A percentile compares a stretch with the other conserved stretches of the same genome.
phyloP scores from a whole-genome alignment of 1,139 yeast species.

The Yamadazyma sp. region DNA sequence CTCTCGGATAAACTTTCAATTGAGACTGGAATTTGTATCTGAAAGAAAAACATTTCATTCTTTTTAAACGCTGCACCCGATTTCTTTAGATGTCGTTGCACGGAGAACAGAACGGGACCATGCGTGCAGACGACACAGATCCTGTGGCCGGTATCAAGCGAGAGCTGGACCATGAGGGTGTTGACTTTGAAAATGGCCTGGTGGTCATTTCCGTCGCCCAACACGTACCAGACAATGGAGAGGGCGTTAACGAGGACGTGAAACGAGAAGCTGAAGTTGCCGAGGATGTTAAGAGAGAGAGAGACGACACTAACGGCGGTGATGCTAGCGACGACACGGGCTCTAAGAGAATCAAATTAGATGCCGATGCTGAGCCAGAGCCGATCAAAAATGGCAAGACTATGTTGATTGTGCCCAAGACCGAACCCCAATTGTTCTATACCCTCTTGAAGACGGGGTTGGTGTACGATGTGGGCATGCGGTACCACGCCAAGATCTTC shows the following conservation, averaged over 20 bases:
- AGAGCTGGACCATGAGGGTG: not conserved
- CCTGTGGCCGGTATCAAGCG: not conserved
- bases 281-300: too few species aligned
- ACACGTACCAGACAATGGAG: too few species aligned
- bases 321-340: too few species aligned
- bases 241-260: too few species aligned
- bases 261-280: too few species aligned
- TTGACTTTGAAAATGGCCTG: not conserved
- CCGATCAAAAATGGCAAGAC: conserved; percentile 2
- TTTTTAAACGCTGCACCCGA: not conserved
- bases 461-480: conserved; percentile 95
- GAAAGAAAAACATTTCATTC: not conserved
- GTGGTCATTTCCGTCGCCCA: not conserved
- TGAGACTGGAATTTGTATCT: not conserved
- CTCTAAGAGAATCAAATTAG: too few species aligned
- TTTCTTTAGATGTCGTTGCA: not conserved
- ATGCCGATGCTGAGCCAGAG: conserved; percentile 1
- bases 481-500: conserved; percentile 93
- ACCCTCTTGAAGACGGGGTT: conserved; percentile 85
- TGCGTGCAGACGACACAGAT: not conserved
- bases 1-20: conserved; percentile 1
- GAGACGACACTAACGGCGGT: too few species aligned
- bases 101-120: not conserved
- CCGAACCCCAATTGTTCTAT: conserved; percentile 58
- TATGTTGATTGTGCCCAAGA: conserved; percentile 43